Conservation (phyloP, 2,329 filamentous ascomycete genomes). For the Akanthomyces muscarius region DNA sequence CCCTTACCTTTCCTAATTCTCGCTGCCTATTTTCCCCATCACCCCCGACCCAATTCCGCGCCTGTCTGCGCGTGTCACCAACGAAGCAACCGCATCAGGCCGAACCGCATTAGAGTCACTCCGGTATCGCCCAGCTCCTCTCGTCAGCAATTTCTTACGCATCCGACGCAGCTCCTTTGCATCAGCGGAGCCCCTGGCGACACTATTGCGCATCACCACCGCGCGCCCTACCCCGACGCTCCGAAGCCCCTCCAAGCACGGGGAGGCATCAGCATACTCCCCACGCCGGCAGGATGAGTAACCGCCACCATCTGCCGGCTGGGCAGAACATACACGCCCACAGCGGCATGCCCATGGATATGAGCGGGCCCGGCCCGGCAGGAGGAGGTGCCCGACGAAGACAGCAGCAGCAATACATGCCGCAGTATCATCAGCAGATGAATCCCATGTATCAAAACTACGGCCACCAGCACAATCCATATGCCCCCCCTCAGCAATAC, state of each 20-base stretch:
- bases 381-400: conserved; percentile 35
- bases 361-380: conserved; percentile 27
- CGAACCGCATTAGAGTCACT: background rate
- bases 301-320: conserved; percentile 74
- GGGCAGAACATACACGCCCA: conserved; percentile 59
- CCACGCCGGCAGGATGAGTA: conserved; percentile 74
- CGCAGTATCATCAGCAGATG: conserved; percentile 39
- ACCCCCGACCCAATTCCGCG: background rate
- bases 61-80: background rate
- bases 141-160: background rate
- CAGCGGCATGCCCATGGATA: conserved; percentile 33
- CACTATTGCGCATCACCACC: background rate
- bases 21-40: background rate
- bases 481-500: conserved; percentile 39
- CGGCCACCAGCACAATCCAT: conserved; percentile 45
- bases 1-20: background rate
- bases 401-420: conserved; percentile 30
- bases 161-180: background rate
- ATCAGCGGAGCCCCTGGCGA: background rate
- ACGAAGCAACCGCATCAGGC: background rate
- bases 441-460: conserved; percentile 49
- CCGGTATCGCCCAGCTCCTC: background rate
- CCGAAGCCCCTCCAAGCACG: conserved; percentile 8
- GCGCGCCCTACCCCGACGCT: background rate
- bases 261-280: conserved; percentile 28